Percentiles rank a stretch among this genome's conserved stretches.
Evolutionary conservation across 2,329 filamentous ascomycete genomes (phyloP).

Genomic region (Macrophomina pseudophaseolina): DNA sequence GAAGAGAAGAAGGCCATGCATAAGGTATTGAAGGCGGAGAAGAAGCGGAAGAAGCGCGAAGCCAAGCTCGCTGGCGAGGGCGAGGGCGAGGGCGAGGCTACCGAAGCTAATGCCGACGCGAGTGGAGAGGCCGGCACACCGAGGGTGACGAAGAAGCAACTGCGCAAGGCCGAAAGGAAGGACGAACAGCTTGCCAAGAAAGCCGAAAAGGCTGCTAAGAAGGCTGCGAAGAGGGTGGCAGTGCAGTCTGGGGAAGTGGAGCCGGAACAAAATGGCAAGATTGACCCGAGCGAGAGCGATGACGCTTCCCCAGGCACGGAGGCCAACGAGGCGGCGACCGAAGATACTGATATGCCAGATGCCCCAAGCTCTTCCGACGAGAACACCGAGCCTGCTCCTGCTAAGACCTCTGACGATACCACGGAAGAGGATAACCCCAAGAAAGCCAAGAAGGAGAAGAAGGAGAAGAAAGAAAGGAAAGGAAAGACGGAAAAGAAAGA

Average conservation of each 20-base stretch:
- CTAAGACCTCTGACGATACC: background rate
- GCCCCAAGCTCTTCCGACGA: conserved; percentile 21
- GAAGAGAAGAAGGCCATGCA: conserved; percentile 20
- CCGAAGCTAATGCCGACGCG: background rate
- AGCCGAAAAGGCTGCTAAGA: conserved; percentile 28
- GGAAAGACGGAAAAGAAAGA: conserved; percentile 16
- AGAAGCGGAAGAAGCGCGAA: conserved; percentile 20
- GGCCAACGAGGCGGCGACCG: conserved; percentile 23
- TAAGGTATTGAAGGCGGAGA: conserved; percentile 27
- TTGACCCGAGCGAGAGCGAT: conserved; percentile 27
- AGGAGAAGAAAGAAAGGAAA: conserved; percentile 23
- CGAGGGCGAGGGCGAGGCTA: background rate
- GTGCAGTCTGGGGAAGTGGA: conserved; percentile 28
- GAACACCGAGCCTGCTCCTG: background rate
- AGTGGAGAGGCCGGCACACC: background rate
- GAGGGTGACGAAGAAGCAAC: conserved; percentile 33
- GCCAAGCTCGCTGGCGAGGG: conserved; percentile 39
- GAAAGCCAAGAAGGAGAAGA: conserved; percentile 26
- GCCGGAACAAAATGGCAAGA: conserved; percentile 35
- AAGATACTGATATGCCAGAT: conserved; percentile 16
- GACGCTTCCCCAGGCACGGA: conserved; percentile 33
- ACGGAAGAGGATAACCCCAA: conserved; percentile 22
- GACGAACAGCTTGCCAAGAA: conserved; percentile 28
- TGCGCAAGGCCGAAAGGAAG: conserved; percentile 37
- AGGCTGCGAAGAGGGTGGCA: conserved; percentile 35